Evolutionary conservation across 2,329 filamentous ascomycete genomes (phyloP).

Genomic region (Arthrobotrys iridis): DNA sequence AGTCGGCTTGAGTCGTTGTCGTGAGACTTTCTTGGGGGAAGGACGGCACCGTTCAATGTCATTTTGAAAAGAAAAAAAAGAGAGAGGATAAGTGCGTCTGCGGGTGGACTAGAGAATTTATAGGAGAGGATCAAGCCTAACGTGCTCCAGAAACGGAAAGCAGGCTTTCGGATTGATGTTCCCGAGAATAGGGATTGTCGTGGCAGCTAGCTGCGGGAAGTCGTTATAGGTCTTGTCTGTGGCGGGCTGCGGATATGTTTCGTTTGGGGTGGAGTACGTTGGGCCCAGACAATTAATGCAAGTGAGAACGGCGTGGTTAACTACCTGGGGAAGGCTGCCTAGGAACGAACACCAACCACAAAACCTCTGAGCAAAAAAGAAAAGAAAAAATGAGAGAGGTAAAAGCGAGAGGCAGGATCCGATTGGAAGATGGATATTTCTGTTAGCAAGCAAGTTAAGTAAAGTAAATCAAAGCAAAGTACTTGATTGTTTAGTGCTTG

Average conservation of each 20-base stretch:
- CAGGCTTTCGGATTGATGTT: constrained; percentile 32
- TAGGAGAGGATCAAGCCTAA: constrained; percentile 15
- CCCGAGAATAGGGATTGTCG: constrained; percentile 25
- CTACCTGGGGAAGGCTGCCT: constrained; percentile 37
- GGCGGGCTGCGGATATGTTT: constrained; percentile 37
- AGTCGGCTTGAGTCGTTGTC: constrained; percentile 31
- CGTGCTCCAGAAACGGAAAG: background rate
- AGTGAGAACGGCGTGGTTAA: constrained; percentile 50
- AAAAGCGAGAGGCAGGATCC: background rate
- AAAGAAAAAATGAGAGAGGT: constrained; percentile 6
- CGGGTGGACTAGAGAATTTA: constrained; percentile 36
- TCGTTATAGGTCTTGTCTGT: constrained; percentile 2
- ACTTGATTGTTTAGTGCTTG: too few relatives aligned
- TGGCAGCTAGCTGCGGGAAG: constrained; percentile 29
- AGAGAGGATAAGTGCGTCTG: constrained; percentile 21
- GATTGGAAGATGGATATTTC: background rate
- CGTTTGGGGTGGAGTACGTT: constrained; percentile 10
- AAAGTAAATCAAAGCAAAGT: background rate
- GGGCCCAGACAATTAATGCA: constrained; percentile 17
- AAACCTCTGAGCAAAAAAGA: background rate
- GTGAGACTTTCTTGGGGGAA: constrained; percentile 40
- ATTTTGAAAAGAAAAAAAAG: constrained; percentile 29
- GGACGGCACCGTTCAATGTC: constrained; percentile 48
- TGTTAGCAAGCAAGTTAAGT: too few relatives aligned
- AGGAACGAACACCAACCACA: background rate